A percentile compares a stretch with the other conserved stretches of the same genome.
These are phyloP conservation scores for Aspergillus phoenicis DNA, from an alignment of 2,329 filamentous ascomycete genomes.

Conservation along the genomic window DNA sequence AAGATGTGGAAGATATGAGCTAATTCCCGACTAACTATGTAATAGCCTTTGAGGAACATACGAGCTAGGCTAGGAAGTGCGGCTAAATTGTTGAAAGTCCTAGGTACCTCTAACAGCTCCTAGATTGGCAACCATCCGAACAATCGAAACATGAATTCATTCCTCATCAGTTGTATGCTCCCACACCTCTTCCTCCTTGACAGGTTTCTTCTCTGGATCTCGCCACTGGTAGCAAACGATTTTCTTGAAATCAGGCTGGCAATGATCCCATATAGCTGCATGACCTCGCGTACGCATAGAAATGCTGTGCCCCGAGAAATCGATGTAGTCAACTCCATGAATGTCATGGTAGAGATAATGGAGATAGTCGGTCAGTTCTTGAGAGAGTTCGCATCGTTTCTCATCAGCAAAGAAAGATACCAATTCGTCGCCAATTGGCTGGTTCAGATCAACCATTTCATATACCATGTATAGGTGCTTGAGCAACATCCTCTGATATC, in stretches of 20 bases:
- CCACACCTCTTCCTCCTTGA: not conserved
- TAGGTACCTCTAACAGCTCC: too few relatives aligned
- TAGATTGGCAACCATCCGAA: too few relatives aligned
- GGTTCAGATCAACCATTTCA: not conserved
- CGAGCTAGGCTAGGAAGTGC: too few relatives aligned
- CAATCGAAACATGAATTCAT: not conserved
- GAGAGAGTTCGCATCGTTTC: not conserved
- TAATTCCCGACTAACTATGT: too few relatives aligned
- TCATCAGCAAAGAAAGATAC: not conserved
- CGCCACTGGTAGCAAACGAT: not conserved
- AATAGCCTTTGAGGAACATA: too few relatives aligned
- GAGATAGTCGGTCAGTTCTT: not conserved
- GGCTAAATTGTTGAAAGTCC: too few relatives aligned
- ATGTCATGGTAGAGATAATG: not conserved
- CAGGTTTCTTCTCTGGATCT: not conserved
- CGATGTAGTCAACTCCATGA: not conserved
- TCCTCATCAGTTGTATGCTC: conserved; percentile 25
- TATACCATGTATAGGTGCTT: not conserved
- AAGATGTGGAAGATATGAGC: too few relatives aligned
- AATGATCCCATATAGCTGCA: not conserved
- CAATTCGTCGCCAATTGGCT: not conserved
- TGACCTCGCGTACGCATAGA: not conserved
- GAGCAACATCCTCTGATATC: not conserved
- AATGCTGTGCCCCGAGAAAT: not conserved
- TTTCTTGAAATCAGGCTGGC: not conserved